Evolutionary conservation across 1,284 basidiomycete genomes (phyloP).

Genomic region (Fomitopsis betulina): DNA sequence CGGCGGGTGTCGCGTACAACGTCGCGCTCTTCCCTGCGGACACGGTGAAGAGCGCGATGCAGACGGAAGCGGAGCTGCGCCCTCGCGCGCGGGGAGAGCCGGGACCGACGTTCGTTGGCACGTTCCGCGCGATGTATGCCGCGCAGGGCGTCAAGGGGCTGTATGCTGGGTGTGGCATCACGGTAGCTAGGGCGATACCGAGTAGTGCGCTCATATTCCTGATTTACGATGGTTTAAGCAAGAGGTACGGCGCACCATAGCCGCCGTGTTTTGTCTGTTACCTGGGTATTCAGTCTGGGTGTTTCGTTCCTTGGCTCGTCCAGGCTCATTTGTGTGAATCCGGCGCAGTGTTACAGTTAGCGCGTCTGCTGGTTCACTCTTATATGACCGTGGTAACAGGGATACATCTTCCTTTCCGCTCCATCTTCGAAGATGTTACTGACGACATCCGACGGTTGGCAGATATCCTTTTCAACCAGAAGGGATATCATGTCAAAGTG

Average conservation of each 20-base stretch:
- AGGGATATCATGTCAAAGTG: too few relatives aligned
- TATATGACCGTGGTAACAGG: too few relatives aligned
- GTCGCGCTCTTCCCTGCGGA: conserved; percentile 89
- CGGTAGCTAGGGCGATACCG: conserved; percentile 83
- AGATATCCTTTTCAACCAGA: too few relatives aligned
- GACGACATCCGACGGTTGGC: too few relatives aligned
- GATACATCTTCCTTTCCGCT: too few relatives aligned
- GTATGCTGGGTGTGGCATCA: conserved; percentile 96
- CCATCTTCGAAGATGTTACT: too few relatives aligned
- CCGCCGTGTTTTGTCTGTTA: neutral
- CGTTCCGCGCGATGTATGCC: conserved; percentile 71
- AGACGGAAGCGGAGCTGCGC: conserved; percentile 88
- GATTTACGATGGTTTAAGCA: conserved; percentile 78
- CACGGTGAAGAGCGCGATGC: conserved; percentile 91
- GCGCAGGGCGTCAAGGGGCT: conserved; percentile 80
- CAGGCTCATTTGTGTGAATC: too few relatives aligned
- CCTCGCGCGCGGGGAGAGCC: conserved; percentile 37
- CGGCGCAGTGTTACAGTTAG: too few relatives aligned
- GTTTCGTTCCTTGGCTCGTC: too few relatives aligned
- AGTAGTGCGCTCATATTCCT: conserved; percentile 90
- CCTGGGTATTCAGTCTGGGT: too few relatives aligned
- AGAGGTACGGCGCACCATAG: conserved; percentile 34
- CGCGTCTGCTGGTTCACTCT: too few relatives aligned
- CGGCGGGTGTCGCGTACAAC: conserved; percentile 86
- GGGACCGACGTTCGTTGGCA: conserved; percentile 60